Evolutionary conservation across 306 rosid species (phyloP).

Genomic region (Castanea sativa): DNA sequence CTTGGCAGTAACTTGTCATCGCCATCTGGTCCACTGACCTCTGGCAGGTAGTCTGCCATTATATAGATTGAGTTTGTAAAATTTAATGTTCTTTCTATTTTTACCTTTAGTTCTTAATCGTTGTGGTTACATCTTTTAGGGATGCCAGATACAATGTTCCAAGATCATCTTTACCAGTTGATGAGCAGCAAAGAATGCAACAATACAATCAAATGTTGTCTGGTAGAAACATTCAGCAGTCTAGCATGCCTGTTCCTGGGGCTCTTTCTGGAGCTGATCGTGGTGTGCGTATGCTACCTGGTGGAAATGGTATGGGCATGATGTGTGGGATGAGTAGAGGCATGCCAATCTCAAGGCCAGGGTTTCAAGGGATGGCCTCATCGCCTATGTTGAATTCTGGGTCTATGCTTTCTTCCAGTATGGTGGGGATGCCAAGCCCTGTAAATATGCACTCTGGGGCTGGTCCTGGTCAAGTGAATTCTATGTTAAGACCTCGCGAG

Average conservation of each 20-base stretch:
- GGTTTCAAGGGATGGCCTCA: conserved; percentile 75
- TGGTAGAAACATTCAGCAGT: conserved; percentile 67
- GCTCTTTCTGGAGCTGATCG: conserved; percentile 81
- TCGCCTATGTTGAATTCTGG: conserved; percentile 74
- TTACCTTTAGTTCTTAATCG: neutral
- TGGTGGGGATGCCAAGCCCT: conserved; percentile 78
- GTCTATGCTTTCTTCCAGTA: conserved; percentile 74
- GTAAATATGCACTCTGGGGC: conserved; percentile 80
- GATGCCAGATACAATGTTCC: conserved; percentile 75
- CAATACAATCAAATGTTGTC: conserved; percentile 78
- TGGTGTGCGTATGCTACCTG: conserved; percentile 75
- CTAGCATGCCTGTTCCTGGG: conserved; percentile 67
- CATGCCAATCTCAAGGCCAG: conserved; percentile 78
- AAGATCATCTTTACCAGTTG: conserved; percentile 69
- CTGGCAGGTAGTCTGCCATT: conserved; percentile 57
- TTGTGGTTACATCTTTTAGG: conserved; percentile 29
- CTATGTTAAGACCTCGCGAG: conserved; percentile 81
- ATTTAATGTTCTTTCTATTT: neutral
- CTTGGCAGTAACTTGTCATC: conserved; percentile 60
- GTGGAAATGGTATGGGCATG: conserved; percentile 84
- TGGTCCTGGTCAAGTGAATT: conserved; percentile 73
- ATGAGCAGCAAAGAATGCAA: conserved; percentile 89
- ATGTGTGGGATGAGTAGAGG: conserved; percentile 80
- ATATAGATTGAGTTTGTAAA: conserved; percentile 14
- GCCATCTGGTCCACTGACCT: conserved; percentile 52